Base-by-base conservation (phyloP, 2,329 filamentous ascomycete genomes). In the Calycina marina region DNA sequence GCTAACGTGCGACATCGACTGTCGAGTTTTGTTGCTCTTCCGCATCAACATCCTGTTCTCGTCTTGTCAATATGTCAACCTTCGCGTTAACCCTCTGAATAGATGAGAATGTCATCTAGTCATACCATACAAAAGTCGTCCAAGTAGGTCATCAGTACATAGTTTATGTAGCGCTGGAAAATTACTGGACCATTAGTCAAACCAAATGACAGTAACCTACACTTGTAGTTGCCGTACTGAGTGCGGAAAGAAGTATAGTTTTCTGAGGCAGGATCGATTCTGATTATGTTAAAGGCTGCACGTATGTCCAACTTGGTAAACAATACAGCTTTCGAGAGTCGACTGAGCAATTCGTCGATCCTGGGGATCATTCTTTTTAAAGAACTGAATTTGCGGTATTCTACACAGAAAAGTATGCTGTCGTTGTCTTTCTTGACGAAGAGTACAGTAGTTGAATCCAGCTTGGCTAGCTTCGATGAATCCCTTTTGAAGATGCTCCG, bases 101-200 rank as follows among this genome's bases (percentile, higher is more conserved):
- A 22, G 18, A 22, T 22, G 6, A 27, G 25, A 12, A 27, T 27
- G 13, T 27, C 25, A 14, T 27, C 13, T 8, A 27, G 25, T 6
- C 13, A 27, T 6, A 14, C 25, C 6, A 26, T 31, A 15, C 17
- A 36, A 25, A 36, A 35, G 3, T 14, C 14, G 17, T 39, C 22
- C 12, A 36, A 18, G 14, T 18, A 35, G 10, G 32, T 18, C 5
- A 32, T 15, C 2, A 36, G 13, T 20, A 34, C 24, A 31, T 39
- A 18, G 14, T 39, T 36, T 18, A 39, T 36, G 31, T 36, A 36
- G 2, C 13, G 5, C 22, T 36, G 25, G 17, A 15, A 36, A 10
- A 27, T 36, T 3, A 20, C 22, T 5, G 30, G 33, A 6, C 30
- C 14, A 13, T 36, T 39, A 6, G 26, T 30, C 2, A 36, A n/a